Evolutionary conservation across 257 asterid genomes (phyloP), one percentile per base, ranked within the genome.

Genomic region (Nicotiana noctiflora): DNA sequence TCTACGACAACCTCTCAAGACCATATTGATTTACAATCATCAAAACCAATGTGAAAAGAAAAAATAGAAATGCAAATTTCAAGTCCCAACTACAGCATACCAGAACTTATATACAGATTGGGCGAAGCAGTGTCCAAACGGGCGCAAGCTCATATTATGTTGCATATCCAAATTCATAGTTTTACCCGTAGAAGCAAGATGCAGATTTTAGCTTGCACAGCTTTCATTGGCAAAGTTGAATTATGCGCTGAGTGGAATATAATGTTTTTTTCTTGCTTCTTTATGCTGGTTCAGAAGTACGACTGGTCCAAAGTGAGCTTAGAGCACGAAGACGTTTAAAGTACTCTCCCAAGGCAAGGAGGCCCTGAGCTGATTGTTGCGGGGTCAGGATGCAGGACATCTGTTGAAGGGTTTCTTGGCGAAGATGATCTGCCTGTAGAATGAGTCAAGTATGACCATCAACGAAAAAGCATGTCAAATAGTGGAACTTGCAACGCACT

Each of bases 31-130:
- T 79, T 79, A 63, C 59, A 68, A 27, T 55, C 75, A 60, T 61
- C 44, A 34, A 49, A 34, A 74, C 32, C 76, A 8, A 76, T 40
- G 84, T 53, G 49, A 87, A 76, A 82, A 64, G 40, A 37, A 65
- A 49, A 75, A 53, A 40, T 37, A 52, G 18, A 75, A 64, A 65
- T 59, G 80, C 82, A 81, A 40, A 84, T 76, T 72, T 68, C 86
- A 76, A 85, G 86, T 88, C 84, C 92, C 89, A 82, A 78, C 80
- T 82, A 81, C 80, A 79, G 80, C 81, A 83, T 76, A 83, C 77
- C 86, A 78, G 61, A 85, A 77, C 77, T 85, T 88, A 91, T 87
- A 51, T 82, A 92, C 97, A 90, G 44, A 70, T 81, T 81, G 57
- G 85, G 85, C 10, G 12, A 86, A 88, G 90, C 84, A 70, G 90